Percentiles rank a stretch among this genome's conserved stretches.
phyloP scores from a whole-genome alignment of 2,329 filamentous ascomycete species.

The Hypoxylon sp. region DNA sequence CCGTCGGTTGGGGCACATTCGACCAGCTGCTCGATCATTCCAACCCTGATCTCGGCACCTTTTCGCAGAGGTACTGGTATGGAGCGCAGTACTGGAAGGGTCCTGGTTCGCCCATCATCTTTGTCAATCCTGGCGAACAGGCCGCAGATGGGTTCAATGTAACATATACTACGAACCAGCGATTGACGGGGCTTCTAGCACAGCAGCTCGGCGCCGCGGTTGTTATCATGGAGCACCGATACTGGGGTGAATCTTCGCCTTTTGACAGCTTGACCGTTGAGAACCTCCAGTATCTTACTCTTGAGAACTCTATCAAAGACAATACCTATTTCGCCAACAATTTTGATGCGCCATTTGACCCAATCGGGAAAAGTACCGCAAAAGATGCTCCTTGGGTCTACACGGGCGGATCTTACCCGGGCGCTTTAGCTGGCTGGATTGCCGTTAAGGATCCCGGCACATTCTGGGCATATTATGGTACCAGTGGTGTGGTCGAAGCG shows the following conservation, averaged over 20 bases:
- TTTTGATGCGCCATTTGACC: slow-evolving; percentile 65
- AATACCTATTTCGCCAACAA: slow-evolving; percentile 58
- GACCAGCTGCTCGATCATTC: slow-evolving; percentile 59
- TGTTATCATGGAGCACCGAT: slow-evolving; percentile 59
- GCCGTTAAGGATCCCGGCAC: slow-evolving; percentile 65
- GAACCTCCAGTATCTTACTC: slow-evolving; percentile 57
- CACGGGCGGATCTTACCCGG: slow-evolving; percentile 68
- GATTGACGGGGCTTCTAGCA: slow-evolving; percentile 57
- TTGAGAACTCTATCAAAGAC: slow-evolving; percentile 59
- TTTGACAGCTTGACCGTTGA: slow-evolving; percentile 54
- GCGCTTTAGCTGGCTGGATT: slow-evolving; percentile 67
- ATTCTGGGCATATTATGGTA: slow-evolving; percentile 70
- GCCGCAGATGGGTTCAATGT: slow-evolving; percentile 54
- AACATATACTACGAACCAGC: slow-evolving; percentile 59
- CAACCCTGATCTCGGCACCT: slow-evolving; percentile 57
- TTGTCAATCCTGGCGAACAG: slow-evolving; percentile 59
- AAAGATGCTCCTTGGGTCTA: slow-evolving; percentile 67
- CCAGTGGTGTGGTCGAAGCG: slow-evolving; percentile 67
- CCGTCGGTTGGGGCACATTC: slow-evolving; percentile 53
- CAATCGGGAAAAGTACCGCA: slow-evolving; percentile 59
- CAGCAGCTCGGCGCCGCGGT: slow-evolving; percentile 57
- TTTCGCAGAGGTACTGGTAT: slow-evolving; percentile 59
- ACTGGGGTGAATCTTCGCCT: slow-evolving; percentile 59
- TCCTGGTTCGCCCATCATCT: slow-evolving; percentile 57
- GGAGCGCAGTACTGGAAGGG: slow-evolving; percentile 58